Evolutionary conservation across 208 protist genomes (phyloP).

Genomic region (Trypanosoma scelopori): DNA sequence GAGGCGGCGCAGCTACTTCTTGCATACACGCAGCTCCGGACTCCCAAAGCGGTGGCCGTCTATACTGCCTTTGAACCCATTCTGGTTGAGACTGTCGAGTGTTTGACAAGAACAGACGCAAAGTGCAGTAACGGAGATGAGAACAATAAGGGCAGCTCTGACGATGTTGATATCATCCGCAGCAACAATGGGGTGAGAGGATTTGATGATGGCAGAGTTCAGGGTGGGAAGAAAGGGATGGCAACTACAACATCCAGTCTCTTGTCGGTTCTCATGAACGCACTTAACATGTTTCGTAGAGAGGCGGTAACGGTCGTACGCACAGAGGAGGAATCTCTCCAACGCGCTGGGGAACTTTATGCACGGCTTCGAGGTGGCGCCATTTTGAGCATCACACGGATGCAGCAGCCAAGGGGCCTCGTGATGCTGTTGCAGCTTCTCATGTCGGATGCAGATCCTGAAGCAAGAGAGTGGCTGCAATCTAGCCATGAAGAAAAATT

Average conservation of each 20-base stretch:
- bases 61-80: constrained; percentile 23
- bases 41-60: neutral
- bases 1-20: constrained; percentile 38
- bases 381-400: constrained; percentile 11
- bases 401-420: constrained; percentile 30
- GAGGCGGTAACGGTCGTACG: constrained; percentile 6
- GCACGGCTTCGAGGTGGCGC: constrained; percentile 19
- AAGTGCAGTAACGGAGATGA: neutral
- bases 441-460: neutral
- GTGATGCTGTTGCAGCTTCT: constrained; percentile 31
- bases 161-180: neutral
- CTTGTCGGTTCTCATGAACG: constrained; percentile 20
- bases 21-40: constrained; percentile 25
- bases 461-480: neutral
- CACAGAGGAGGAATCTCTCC: constrained; percentile 12
- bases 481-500: neutral
- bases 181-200: neutral
- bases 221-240: neutral
- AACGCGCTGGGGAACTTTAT: constrained; percentile 27
- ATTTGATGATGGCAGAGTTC: neutral
- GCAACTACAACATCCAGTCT: neutral
- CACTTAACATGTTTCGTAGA: constrained; percentile 26
- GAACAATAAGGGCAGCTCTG: neutral
- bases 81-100: constrained; percentile 3
- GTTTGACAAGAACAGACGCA: constrained; percentile 2